phyloP scores from a whole-genome alignment of 2,329 filamentous ascomycete genomes.

The Lasiodiplodia citricola region DNA sequence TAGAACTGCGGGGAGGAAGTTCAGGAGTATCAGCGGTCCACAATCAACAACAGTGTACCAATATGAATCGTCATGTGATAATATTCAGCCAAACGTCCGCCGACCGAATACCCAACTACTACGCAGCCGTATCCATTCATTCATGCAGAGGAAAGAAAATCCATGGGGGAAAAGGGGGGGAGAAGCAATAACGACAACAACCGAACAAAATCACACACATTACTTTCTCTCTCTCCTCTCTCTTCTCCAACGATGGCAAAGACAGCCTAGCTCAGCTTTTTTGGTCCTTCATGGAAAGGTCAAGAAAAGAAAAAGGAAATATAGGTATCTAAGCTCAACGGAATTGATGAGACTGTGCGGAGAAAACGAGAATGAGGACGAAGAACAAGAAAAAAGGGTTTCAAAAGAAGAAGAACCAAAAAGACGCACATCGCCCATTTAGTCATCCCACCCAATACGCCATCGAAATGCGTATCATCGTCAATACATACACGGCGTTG shows the following conservation, averaged over 20 bases:
- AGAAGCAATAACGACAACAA: neutral
- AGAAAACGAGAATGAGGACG: neutral
- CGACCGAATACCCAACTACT: neutral
- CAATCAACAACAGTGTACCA: neutral
- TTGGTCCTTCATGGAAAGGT: neutral
- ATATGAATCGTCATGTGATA: neutral
- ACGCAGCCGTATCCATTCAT: neutral
- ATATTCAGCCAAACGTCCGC: neutral
- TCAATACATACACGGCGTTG: constrained; percentile 22
- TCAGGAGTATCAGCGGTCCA: neutral
- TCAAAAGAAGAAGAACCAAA: neutral
- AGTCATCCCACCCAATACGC: constrained; percentile 16
- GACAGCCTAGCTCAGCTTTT: neutral
- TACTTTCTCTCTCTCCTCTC: neutral
- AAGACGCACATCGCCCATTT: constrained; percentile 4
- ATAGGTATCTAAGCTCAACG: constrained; percentile 14
- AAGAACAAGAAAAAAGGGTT: neutral
- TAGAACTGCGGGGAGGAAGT: neutral
- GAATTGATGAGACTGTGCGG: neutral
- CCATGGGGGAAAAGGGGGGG: neutral
- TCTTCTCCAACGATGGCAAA: neutral
- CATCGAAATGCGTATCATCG: constrained; percentile 27
- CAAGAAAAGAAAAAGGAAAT: constrained; percentile 3
- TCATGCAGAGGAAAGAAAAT: neutral
- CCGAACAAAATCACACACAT: neutral